phyloP scores from a whole-genome alignment of 257 asterid genomes.

The Rauvolfia tetraphylla region DNA sequence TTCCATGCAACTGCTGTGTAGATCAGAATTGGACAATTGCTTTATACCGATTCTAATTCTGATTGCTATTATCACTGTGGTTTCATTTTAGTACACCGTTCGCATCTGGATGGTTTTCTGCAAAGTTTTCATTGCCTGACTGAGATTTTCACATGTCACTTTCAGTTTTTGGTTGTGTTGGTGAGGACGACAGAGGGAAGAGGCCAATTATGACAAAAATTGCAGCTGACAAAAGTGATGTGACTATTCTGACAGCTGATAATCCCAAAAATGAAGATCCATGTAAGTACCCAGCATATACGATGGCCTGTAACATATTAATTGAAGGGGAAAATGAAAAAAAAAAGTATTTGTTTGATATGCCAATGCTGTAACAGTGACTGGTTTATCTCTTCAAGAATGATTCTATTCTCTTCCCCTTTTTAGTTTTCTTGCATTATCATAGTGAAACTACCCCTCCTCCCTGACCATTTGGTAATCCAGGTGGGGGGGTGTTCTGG shows the following conservation, averaged over 20 bases:
- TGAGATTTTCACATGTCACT: constrained; percentile 16
- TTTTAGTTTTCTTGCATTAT: neutral
- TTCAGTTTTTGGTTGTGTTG: constrained; percentile 80
- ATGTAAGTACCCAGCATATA: constrained; percentile 44
- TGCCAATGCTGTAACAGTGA: neutral
- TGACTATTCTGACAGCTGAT: constrained; percentile 87
- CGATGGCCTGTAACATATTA: neutral
- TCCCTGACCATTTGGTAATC: neutral
- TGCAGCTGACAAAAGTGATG: constrained; percentile 84
- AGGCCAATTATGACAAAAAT: constrained; percentile 91
- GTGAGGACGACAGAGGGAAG: constrained; percentile 87
- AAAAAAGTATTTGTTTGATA: neutral
- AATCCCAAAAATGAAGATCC: constrained; percentile 91
- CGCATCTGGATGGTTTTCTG: neutral
- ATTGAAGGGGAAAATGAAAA: neutral
- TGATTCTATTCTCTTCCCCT: neutral
- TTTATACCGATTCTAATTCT: neutral
- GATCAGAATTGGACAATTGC: neutral
- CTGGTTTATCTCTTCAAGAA: neutral
- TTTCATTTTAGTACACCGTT: neutral
- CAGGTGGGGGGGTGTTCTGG: neutral
- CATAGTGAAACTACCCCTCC: neutral
- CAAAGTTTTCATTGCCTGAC: constrained; percentile 24
- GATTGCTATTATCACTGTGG: neutral
- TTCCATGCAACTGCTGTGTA: neutral